phyloP scores from a whole-genome alignment of 129 eudicot genomes.

The Escallonia rubra region DNA sequence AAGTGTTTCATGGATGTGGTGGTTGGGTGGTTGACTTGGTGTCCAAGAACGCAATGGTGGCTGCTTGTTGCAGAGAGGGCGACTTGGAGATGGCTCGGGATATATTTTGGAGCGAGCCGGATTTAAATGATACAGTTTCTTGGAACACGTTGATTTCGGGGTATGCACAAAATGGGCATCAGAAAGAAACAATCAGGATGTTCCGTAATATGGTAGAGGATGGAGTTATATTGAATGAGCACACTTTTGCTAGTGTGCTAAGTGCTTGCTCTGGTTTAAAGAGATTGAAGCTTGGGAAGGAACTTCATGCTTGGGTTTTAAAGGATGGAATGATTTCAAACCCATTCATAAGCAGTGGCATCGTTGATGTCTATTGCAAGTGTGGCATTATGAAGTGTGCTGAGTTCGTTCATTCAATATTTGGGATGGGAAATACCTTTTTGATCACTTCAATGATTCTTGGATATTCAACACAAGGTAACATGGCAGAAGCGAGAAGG shows the following conservation, averaged over 20 bases:
- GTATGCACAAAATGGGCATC: conserved; percentile 52
- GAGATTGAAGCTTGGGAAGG: conserved; percentile 63
- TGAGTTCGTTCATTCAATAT: conserved; percentile 29
- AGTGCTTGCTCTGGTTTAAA: conserved; percentile 64
- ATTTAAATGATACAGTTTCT: conserved; percentile 62
- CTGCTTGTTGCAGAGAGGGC: conserved; percentile 87
- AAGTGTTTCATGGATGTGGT: conserved; percentile 41
- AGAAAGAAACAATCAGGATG: conserved; percentile 44
- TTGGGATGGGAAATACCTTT: conserved; percentile 40
- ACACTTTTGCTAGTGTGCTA: conserved; percentile 61
- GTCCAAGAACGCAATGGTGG: conserved; percentile 79
- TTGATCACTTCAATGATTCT: conserved; percentile 72
- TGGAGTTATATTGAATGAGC: conserved; percentile 56
- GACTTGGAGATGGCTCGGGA: conserved; percentile 49
- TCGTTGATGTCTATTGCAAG: conserved; percentile 75
- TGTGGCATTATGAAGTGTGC: conserved; percentile 77
- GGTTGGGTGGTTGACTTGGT: conserved; percentile 43
- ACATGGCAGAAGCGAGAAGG: conserved; percentile 60
- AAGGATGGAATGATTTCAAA: conserved; percentile 40
- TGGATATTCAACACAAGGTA: conserved; percentile 63
- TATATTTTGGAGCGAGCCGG: conserved; percentile 40
- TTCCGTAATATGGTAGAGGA: conserved; percentile 45
- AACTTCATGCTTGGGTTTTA: conserved; percentile 62
- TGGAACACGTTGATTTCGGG: conserved; percentile 91
- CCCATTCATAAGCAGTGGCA: conserved; percentile 57